phyloP scores from a whole-genome alignment of 306 rosid species.

The Castanopsis chinensis region DNA sequence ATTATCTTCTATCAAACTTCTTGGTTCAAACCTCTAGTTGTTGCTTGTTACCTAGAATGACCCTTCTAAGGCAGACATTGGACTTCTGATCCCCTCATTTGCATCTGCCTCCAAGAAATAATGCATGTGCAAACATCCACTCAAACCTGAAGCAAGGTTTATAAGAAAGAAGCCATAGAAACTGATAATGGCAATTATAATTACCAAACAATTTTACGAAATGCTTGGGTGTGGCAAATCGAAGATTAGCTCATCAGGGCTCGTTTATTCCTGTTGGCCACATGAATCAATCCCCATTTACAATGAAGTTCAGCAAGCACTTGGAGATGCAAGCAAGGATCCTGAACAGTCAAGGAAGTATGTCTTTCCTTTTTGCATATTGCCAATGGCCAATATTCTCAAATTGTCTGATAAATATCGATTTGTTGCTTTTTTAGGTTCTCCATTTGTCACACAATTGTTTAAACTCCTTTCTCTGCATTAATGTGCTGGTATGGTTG shows the following conservation, averaged over 20 bases:
- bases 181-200: constrained; percentile 33
- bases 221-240: constrained; percentile 57
- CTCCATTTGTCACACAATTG: background rate
- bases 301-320: constrained; percentile 63
- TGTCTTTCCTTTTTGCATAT: constrained; percentile 15
- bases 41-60: too few species aligned
- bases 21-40: too few species aligned
- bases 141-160: constrained; percentile 35
- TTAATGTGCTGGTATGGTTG: constrained; percentile 12
- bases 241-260: constrained; percentile 86
- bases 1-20: too few species aligned
- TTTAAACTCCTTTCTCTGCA: constrained; percentile 4
- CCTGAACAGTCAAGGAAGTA: constrained; percentile 84
- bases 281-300: constrained; percentile 77
- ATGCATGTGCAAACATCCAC: constrained; percentile 13
- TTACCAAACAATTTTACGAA: constrained; percentile 36
- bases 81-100: background rate
- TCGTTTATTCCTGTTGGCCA: constrained; percentile 70
- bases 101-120: constrained; percentile 28
- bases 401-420: constrained; percentile 5
- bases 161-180: constrained; percentile 26
- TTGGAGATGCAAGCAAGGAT: constrained; percentile 89
- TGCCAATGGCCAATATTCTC: constrained; percentile 6
- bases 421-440: background rate
- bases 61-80: too few species aligned